These are phyloP conservation scores for Fusarium nelsonii DNA, from an alignment of 2,329 filamentous ascomycete species.

Conservation along the genomic window DNA sequence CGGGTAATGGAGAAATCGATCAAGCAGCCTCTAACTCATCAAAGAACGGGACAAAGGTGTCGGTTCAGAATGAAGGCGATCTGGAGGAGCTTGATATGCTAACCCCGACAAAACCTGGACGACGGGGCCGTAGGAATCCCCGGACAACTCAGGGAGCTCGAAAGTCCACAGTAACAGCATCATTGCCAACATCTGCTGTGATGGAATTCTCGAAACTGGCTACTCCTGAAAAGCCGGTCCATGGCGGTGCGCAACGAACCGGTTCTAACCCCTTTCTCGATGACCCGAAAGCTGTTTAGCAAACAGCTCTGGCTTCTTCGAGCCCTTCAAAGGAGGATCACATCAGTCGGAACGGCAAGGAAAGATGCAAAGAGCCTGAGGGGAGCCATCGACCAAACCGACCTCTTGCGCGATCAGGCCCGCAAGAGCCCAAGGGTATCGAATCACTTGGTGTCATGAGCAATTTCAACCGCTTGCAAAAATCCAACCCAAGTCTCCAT, in stretches of 20 bases:
- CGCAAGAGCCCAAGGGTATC: constrained; percentile 2
- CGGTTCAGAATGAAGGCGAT: constrained; percentile 12
- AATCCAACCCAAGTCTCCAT: neutral
- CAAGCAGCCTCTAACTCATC: neutral
- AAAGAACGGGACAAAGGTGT: neutral
- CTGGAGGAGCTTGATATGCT: constrained; percentile 14
- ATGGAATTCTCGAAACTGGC: constrained; percentile 36
- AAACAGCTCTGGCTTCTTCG: constrained; percentile 34
- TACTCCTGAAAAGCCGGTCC: constrained; percentile 2
- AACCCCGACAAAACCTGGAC: constrained; percentile 41
- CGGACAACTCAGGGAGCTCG: constrained; percentile 18
- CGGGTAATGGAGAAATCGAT: neutral
- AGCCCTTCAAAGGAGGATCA: constrained; percentile 13
- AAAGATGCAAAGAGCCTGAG: constrained; percentile 15
- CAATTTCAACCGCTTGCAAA: neutral
- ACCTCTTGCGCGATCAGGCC: neutral
- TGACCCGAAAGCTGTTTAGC: constrained; percentile 41
- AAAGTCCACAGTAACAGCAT: constrained; percentile 34
- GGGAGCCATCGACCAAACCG: constrained; percentile 11
- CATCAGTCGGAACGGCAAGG: constrained; percentile 1
- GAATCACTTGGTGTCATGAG: neutral
- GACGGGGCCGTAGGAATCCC: constrained; percentile 26
- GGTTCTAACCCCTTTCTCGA: constrained; percentile 12
- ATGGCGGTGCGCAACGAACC: constrained; percentile 2
- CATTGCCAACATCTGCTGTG: constrained; percentile 42